Percentiles rank a stretch among this genome's conserved stretches.
Conservation (phyloP, 2,329 filamentous ascomycete genomes). For the Pseudogymnoascus pannorum region DNA sequence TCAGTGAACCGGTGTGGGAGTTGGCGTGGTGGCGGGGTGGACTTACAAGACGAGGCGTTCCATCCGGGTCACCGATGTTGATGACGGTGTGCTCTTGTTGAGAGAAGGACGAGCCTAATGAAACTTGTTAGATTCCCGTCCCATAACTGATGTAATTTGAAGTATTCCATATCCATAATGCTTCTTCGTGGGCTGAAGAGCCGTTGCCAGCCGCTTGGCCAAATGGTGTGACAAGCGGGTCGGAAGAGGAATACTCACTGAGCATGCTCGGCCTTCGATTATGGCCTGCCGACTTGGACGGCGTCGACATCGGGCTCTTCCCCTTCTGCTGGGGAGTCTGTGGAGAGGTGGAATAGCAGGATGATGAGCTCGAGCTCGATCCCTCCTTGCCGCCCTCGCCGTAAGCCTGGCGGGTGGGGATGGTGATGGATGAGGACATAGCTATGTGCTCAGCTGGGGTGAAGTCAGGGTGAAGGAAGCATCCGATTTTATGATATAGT, state of each 20-base stretch:
- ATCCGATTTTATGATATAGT: conserved; percentile 4
- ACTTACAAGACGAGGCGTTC: conserved; percentile 63
- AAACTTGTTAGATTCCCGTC: neutral
- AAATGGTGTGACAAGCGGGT: neutral
- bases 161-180: neutral
- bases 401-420: conserved; percentile 44
- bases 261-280: conserved; percentile 54
- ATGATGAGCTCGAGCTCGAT: conserved; percentile 34
- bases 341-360: conserved; percentile 50
- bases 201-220: neutral
- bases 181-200: neutral
- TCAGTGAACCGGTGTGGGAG: conserved; percentile 5
- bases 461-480: conserved; percentile 1
- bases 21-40: conserved; percentile 15
- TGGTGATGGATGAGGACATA: conserved; percentile 65
- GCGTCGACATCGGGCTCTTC: conserved; percentile 29
- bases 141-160: neutral
- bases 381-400: conserved; percentile 37
- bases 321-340: conserved; percentile 41
- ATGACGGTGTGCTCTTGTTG: conserved; percentile 74
- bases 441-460: conserved; percentile 10
- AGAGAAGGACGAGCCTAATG: conserved; percentile 59
- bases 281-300: conserved; percentile 35
- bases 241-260: conserved; percentile 41
- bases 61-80: conserved; percentile 68